Conservation (phyloP, 2,329 filamentous ascomycete genomes). For the Annulohypoxylon truncatum region DNA sequence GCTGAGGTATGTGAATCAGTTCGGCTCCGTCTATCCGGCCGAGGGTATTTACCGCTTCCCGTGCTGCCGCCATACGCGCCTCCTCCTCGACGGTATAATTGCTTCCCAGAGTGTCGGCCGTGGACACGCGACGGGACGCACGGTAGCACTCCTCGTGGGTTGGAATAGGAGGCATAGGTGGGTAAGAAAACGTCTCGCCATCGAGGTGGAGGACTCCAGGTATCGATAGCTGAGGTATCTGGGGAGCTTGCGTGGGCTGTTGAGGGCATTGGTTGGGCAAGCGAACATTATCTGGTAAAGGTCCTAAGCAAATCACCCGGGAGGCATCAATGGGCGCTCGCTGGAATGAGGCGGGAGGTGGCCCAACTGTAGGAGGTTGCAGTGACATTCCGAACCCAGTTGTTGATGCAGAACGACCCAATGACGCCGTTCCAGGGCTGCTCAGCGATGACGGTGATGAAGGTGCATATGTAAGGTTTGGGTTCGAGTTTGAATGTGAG, state of each 20-base stretch:
- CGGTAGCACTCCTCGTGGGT: slow-evolving; percentile 41
- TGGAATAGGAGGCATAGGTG: slow-evolving; percentile 46
- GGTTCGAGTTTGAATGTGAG: slow-evolving; percentile 46
- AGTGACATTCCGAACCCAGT: slow-evolving; percentile 38
- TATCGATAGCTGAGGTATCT: slow-evolving; percentile 25
- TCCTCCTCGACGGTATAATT: slow-evolving; percentile 69
- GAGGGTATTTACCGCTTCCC: slow-evolving; percentile 20
- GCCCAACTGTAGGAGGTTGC: slow-evolving; percentile 36
- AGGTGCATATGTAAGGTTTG: slow-evolving; percentile 42
- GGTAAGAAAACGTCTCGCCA: slow-evolving; percentile 38
- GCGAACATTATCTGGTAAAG: slow-evolving; percentile 62
- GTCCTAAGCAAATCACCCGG: slow-evolving; percentile 66
- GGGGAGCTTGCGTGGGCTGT: slow-evolving; percentile 1
- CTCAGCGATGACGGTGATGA: slow-evolving; percentile 41
- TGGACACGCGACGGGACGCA: slow-evolving; percentile 43
- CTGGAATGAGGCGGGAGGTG: slow-evolving; percentile 55
- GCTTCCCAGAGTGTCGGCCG: slow-evolving; percentile 63
- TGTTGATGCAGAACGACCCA: slow-evolving; percentile 48
- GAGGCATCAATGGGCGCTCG: slow-evolving; percentile 64
- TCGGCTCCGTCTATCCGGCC: slow-evolving; percentile 49
- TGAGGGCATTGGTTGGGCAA: slow-evolving; percentile 49
- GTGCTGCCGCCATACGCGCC: slow-evolving; percentile 43
- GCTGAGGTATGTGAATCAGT: slow-evolving; percentile 50
- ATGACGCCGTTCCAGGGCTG: slow-evolving; percentile 44
- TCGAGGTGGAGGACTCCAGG: slow-evolving; percentile 46